Evolutionary conservation across 768 basidiomycete genomes (phyloP).

Genomic region (Mycena indigotica): DNA sequence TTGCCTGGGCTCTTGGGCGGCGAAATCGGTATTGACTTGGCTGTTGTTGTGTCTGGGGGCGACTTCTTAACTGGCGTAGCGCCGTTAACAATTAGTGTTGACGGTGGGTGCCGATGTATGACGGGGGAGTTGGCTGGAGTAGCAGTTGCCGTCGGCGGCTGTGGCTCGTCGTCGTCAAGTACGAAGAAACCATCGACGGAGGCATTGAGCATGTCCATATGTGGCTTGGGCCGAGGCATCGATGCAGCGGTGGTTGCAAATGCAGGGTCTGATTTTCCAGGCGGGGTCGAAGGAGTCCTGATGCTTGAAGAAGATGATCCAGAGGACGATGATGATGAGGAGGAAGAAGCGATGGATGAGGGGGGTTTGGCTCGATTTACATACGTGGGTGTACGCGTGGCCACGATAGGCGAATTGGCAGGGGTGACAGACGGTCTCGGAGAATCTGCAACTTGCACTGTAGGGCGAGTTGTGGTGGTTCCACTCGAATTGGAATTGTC

Average conservation of each 20-base stretch:
- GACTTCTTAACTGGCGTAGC: neutral
- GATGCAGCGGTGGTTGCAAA: neutral
- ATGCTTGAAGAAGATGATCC: neutral
- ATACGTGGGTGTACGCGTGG: constrained; percentile 11
- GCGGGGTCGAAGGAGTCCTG: neutral
- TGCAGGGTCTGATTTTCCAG: neutral
- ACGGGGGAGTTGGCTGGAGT: constrained; percentile 1
- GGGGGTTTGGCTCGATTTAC: constrained; percentile 6
- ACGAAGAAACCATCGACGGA: neutral
- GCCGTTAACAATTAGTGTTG: neutral
- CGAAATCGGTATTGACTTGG: constrained; percentile 10
- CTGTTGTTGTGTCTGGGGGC: neutral
- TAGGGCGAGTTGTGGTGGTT: constrained; percentile 16
- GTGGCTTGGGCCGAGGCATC: neutral
- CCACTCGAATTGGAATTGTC: constrained; percentile 15
- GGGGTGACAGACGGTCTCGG: constrained; percentile 43
- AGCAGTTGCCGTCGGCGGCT: neutral
- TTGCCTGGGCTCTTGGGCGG: too few relatives aligned
- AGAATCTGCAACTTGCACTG: constrained; percentile 22
- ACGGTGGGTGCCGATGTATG: neutral
- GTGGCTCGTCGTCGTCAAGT: neutral
- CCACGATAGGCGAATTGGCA: constrained; percentile 58
- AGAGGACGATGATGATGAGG: neutral
- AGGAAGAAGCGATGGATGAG: neutral
- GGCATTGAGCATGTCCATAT: neutral